Evolutionary conservation across 75 land plant species (phyloP).

Genomic region (Picea glauca): DNA sequence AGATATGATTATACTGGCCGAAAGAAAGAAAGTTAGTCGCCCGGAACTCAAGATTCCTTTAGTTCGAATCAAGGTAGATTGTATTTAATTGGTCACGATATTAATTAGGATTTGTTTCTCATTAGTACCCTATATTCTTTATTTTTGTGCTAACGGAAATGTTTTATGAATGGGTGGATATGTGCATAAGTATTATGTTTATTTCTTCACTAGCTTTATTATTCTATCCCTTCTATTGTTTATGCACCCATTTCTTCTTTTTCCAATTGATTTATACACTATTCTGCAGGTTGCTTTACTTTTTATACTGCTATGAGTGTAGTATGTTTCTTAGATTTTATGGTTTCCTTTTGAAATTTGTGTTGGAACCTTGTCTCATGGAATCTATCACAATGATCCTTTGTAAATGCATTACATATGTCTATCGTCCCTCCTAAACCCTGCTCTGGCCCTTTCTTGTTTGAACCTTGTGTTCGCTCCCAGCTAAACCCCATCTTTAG

Average conservation of each 20-base stretch:
- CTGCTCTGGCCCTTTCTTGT: too few relatives aligned
- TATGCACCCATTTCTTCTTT: background rate
- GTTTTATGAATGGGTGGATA: background rate
- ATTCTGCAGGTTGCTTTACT: background rate
- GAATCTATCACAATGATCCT: background rate
- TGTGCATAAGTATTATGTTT: too few relatives aligned
- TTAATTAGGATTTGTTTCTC: background rate
- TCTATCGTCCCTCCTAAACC: background rate
- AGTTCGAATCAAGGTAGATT: constrained; percentile 79
- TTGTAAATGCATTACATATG: background rate
- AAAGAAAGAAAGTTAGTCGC: constrained; percentile 28
- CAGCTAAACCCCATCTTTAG: too few relatives aligned
- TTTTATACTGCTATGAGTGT: background rate
- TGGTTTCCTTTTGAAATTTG: background rate
- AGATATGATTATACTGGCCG: constrained; percentile 69
- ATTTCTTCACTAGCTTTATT: too few relatives aligned
- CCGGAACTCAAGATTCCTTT: constrained; percentile 80
- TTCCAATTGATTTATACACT: background rate
- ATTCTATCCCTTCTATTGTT: too few relatives aligned
- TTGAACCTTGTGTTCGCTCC: too few relatives aligned
- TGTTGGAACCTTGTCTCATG: background rate
- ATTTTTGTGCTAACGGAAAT: background rate
- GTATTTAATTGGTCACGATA: background rate
- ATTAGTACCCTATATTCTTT: background rate
- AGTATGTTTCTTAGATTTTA: background rate